phyloP scores from a whole-genome alignment of 371 early-diverging fungal genomes.

The Astathelohania contejeani region DNA sequence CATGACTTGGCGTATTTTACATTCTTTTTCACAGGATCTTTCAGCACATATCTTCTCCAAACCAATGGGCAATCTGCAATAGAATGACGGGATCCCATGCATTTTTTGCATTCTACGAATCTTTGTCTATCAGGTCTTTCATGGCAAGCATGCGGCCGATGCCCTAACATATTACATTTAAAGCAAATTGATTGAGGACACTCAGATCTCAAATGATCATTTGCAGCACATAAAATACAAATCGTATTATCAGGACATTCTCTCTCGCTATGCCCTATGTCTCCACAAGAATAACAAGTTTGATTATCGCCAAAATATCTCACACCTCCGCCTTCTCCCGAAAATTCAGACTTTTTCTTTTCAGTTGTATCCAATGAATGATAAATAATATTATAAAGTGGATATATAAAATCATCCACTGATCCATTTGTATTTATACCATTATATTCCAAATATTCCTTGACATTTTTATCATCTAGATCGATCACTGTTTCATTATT shows the following conservation, averaged over 20 bases:
- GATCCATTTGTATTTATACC: too few relatives aligned
- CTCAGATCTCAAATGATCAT: slow-evolving; percentile 4
- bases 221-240: slow-evolving; percentile 11
- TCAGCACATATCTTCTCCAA: slow-evolving; percentile 12
- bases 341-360: too few relatives aligned
- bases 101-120: slow-evolving; percentile 5
- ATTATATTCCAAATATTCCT: too few relatives aligned
- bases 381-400: too few relatives aligned
- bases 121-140: slow-evolving; percentile 10
- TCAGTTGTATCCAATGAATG: too few relatives aligned
- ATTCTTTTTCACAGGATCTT: not conserved
- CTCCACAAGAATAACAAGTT: slow-evolving; percentile 16
- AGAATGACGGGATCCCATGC: slow-evolving; percentile 7
- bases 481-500: too few relatives aligned
- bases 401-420: too few relatives aligned
- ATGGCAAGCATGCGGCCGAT: slow-evolving; percentile 4
- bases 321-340: too few relatives aligned
- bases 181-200: slow-evolving; percentile 16
- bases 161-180: slow-evolving; percentile 16
- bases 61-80: slow-evolving; percentile 6
- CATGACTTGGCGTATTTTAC: slow-evolving; percentile 9
- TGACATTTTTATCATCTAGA: too few relatives aligned
- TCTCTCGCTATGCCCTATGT: slow-evolving; percentile 14
- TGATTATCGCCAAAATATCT: slow-evolving; percentile 9
- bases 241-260: slow-evolving; percentile 1